phyloP scores from a whole-genome alignment of 2,329 filamentous ascomycete genomes.

The Didymella exigua region DNA sequence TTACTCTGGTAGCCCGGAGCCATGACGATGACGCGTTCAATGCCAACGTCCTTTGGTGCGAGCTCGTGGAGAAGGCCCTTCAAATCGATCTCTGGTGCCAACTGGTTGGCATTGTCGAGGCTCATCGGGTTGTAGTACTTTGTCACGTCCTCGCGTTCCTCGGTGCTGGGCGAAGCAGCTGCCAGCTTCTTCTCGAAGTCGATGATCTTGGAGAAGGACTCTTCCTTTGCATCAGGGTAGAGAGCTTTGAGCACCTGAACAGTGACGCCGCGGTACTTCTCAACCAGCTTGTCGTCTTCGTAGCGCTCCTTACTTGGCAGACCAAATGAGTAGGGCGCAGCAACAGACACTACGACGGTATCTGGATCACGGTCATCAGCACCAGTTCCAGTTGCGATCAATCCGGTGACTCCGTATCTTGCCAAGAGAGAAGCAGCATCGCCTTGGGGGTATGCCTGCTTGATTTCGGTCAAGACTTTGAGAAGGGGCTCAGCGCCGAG shows the following conservation, averaged over 20 bases:
- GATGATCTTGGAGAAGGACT: slow-evolving; percentile 44
- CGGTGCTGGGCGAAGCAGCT: slow-evolving; percentile 61
- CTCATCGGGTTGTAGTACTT: slow-evolving; percentile 70
- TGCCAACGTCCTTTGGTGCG: slow-evolving; percentile 57
- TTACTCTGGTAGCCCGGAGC: slow-evolving; percentile 66
- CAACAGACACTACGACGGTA: slow-evolving; percentile 56
- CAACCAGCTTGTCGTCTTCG: slow-evolving; percentile 41
- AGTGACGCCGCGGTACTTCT: slow-evolving; percentile 37
- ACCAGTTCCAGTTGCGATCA: slow-evolving; percentile 35
- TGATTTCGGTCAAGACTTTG: slow-evolving; percentile 60
- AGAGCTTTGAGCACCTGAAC: slow-evolving; percentile 30
- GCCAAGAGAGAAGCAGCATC: slow-evolving; percentile 57
- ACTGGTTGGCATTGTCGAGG: slow-evolving; percentile 59
- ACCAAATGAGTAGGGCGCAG: slow-evolving; percentile 56
- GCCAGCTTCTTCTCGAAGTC: slow-evolving; percentile 67
- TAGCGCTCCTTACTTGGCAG: slow-evolving; percentile 47
- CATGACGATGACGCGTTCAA: slow-evolving; percentile 62
- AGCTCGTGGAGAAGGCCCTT: slow-evolving; percentile 59
- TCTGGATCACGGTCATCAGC: slow-evolving; percentile 63
- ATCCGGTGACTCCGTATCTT: slow-evolving; percentile 51
- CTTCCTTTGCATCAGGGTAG: slow-evolving; percentile 39
- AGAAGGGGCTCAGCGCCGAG: slow-evolving; percentile 63
- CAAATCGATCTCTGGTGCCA: slow-evolving; percentile 64
- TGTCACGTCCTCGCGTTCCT: slow-evolving; percentile 66
- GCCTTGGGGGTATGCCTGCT: slow-evolving; percentile 25